phyloP scores from a whole-genome alignment of 768 basidiomycete genomes.

The Hygrophorus pudorinus region DNA sequence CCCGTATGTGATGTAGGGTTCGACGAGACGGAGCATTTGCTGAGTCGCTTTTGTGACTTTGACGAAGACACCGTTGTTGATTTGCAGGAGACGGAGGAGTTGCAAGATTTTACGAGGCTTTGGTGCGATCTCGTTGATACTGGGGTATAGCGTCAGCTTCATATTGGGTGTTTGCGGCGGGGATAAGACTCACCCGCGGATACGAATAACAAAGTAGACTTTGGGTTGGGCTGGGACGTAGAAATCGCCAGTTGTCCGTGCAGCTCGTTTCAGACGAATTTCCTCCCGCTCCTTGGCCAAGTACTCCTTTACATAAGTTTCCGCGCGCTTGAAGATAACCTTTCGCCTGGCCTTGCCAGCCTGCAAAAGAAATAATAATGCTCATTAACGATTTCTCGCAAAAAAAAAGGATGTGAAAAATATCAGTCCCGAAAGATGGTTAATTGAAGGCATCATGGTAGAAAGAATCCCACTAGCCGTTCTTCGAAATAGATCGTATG shows the following conservation, averaged over 20 bases:
- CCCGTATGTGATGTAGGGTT: conserved; percentile 98
- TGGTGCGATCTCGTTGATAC: conserved; percentile 99
- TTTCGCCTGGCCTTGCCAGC: conserved; percentile 86
- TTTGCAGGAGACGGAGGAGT: conserved; percentile 95
- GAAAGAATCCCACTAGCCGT: conserved; percentile 65
- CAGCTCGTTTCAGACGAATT: conserved; percentile 88
- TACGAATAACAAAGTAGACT: conserved; percentile 95
- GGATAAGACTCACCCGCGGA: conserved; percentile 69
- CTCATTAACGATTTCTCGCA: conserved; percentile 3
- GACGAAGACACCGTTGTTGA: conserved; percentile 99
- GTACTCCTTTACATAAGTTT: conserved; percentile 97
- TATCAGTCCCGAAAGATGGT: conserved; percentile 94
- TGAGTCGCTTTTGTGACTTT: conserved; percentile 94
- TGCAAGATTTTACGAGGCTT: conserved; percentile 99
- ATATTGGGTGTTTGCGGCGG: neutral
- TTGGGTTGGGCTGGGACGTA: conserved; percentile 96
- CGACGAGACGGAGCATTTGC: conserved; percentile 96
- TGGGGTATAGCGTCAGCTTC: conserved; percentile 20
- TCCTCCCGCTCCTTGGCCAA: conserved; percentile 88
- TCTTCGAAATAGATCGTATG: conserved; percentile 62
- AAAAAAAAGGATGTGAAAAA: conserved; percentile 11
- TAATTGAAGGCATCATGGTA: conserved; percentile 73
- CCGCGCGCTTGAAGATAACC: conserved; percentile 98
- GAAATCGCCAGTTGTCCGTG: conserved; percentile 88
- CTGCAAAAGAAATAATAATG: conserved; percentile 30